Evolutionary conservation across 1,139 yeast species (phyloP).

Genomic region (Saccharomycopsis phalli): DNA sequence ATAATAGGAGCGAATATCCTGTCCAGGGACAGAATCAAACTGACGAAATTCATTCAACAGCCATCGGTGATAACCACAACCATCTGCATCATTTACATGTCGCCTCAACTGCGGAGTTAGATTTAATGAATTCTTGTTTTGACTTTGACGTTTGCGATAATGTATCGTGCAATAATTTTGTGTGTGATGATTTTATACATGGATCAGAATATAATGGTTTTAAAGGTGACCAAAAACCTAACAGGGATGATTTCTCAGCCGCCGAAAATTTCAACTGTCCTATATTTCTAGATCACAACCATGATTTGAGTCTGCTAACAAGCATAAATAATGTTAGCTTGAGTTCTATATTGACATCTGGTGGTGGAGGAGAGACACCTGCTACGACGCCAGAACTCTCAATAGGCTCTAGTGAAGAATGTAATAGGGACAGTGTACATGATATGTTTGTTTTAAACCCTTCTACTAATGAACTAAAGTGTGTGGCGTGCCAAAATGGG

Average conservation of each 20-base stretch:
- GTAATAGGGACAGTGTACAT: conserved; percentile 8
- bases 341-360: not conserved
- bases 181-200: conserved; percentile 19
- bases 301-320: no score
- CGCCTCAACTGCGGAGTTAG: conserved; percentile 9
- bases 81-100: conserved; percentile 19
- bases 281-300: conserved; percentile 3
- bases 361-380: not conserved
- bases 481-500: conserved; percentile 14
- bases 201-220: not conserved
- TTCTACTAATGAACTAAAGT: conserved; percentile 13
- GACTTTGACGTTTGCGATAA: conserved; percentile 20
- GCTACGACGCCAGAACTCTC: not conserved
- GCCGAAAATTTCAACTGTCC: conserved; percentile 13
- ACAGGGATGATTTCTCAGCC: not conserved
- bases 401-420: not conserved
- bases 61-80: no score
- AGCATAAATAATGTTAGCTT: no score
- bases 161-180: conserved; percentile 17
- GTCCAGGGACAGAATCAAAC: not conserved
- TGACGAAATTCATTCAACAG: no score
- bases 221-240: not conserved
- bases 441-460: conserved; percentile 19
- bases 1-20: conserved; percentile 6
- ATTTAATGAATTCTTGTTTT: conserved; percentile 19